A percentile compares a stretch with the other conserved stretches of the same genome.
Evolutionary conservation across 75 land plant genomes (phyloP).

Genomic region (Pseudotsuga menziesii): DNA sequence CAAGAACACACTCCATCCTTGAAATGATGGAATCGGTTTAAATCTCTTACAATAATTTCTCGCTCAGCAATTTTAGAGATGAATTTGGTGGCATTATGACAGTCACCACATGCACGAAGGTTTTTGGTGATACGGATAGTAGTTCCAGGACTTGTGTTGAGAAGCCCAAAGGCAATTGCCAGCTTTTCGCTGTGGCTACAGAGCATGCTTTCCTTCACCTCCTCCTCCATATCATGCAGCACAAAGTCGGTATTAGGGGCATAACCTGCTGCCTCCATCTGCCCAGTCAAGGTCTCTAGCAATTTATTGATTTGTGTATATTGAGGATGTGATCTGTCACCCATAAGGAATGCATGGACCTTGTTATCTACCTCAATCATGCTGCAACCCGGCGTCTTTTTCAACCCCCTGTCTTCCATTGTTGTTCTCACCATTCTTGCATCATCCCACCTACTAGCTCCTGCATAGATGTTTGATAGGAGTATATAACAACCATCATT

Average conservation of each 20-base stretch:
- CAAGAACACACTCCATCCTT: conserved; percentile 5
- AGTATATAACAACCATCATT: background rate
- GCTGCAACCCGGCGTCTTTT: background rate
- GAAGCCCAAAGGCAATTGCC: conserved; percentile 2
- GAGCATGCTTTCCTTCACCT: background rate
- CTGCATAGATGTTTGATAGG: background rate
- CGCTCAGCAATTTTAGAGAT: conserved; percentile 7
- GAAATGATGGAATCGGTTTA: background rate
- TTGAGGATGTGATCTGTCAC: background rate
- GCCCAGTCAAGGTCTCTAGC: too few relatives aligned
- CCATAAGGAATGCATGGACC: background rate
- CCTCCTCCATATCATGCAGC: background rate
- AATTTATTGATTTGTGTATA: too few relatives aligned
- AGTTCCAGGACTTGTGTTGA: background rate
- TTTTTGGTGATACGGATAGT: background rate
- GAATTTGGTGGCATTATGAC: background rate
- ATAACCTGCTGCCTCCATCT: conserved; percentile 4
- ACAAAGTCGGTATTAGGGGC: background rate
- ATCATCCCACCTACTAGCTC: background rate
- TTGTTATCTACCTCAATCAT: background rate
- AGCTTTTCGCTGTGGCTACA: conserved; percentile 7
- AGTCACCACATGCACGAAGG: conserved; percentile 9
- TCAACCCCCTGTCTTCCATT: background rate
- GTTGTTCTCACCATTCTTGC: background rate
- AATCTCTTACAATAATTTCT: conserved; percentile 1